Evolutionary conservation across 2,329 filamentous ascomycete species (phyloP).

Genomic region (Sphaerulina musiva): DNA sequence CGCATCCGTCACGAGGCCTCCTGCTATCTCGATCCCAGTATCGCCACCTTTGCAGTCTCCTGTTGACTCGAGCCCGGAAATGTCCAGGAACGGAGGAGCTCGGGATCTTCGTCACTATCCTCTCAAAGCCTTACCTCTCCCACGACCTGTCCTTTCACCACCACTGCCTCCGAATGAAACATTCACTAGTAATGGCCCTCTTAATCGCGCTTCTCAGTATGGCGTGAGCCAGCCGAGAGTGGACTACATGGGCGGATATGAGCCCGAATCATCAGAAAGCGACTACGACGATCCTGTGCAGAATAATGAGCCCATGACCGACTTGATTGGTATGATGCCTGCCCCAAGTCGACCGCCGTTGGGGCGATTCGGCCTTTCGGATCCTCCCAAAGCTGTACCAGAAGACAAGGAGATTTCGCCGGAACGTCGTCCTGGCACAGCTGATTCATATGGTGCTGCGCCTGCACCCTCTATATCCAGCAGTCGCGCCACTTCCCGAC

Average conservation of each 20-base stretch:
- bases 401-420: slow-evolving; percentile 34
- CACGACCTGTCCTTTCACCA: slow-evolving; percentile 30
- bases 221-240: slow-evolving; percentile 28
- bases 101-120: slow-evolving; percentile 27
- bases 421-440: slow-evolving; percentile 29
- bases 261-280: slow-evolving; percentile 25
- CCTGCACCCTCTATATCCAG: slow-evolving; percentile 31
- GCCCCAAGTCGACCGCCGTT: slow-evolving; percentile 24
- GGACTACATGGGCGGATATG: slow-evolving; percentile 15
- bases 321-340: slow-evolving; percentile 26
- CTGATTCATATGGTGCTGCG: slow-evolving; percentile 29
- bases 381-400: slow-evolving; percentile 32
- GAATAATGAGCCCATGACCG: slow-evolving; percentile 23
- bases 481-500: slow-evolving; percentile 27
- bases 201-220: slow-evolving; percentile 33
- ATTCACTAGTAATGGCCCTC: slow-evolving; percentile 26
- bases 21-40: slow-evolving; percentile 15
- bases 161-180: slow-evolving; percentile 23
- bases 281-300: slow-evolving; percentile 24
- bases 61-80: slow-evolving; percentile 23
- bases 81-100: slow-evolving; percentile 20
- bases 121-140: slow-evolving; percentile 31
- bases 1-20: slow-evolving; percentile 9
- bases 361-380: slow-evolving; percentile 28
- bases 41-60: slow-evolving; percentile 28